Evolutionary conservation across 495 filamentous ascomycete species (phyloP), one percentile per base, ranked within the genome.

Genomic region (Parathielavia appendiculata): DNA sequence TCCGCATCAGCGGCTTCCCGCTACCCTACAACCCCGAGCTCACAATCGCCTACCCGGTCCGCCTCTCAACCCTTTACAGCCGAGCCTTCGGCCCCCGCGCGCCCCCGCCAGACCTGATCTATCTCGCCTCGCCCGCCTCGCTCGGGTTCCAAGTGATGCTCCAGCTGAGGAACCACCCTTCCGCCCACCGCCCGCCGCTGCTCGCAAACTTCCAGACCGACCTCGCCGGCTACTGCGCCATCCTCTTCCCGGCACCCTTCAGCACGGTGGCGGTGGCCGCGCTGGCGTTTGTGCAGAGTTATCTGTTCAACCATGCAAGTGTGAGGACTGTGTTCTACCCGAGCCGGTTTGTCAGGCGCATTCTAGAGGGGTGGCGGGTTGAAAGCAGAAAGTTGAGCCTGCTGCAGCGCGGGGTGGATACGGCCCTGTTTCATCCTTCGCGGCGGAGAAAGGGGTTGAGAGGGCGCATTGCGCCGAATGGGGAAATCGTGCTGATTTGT

Each of bases 201-300:
- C 12, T 51, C 49, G 22, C 19, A 35, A 51, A 51, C 35, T 51
- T 51, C 20, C 49, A 51, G 12, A 51, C 49, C 49, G 49, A 51
- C 49, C 49, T 51, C 19, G 49, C 49, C 2, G 49, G 34, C 13
- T 51, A 51, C 20, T 51, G 49, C 49, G 35, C 49, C 19, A 51
- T 51, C 49, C 49, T 51, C 35, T 51, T 51, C 35, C 49, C 49
- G 10, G 5, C 10, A 12, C 49, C 49, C 12, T 23, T 51, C 20
- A 51, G 35, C 49, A 51, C 5, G 19, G 9, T 51, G 5, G 49
- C 49, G 5, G 49, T 51, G 4, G 10, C 16, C 19, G 49, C 49
- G 11, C 23, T 51, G 19, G 49, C 49, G n/a, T 3, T 1, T 4
- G 49, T 51, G 14, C 49, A 51, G 20, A 26, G 49, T 2, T 51